Percentiles rank a stretch among this genome's conserved stretches.
These are phyloP conservation scores for Suhomyces anneliseae DNA, from an alignment of 1,139 yeast species.

Conservation along the genomic window DNA sequence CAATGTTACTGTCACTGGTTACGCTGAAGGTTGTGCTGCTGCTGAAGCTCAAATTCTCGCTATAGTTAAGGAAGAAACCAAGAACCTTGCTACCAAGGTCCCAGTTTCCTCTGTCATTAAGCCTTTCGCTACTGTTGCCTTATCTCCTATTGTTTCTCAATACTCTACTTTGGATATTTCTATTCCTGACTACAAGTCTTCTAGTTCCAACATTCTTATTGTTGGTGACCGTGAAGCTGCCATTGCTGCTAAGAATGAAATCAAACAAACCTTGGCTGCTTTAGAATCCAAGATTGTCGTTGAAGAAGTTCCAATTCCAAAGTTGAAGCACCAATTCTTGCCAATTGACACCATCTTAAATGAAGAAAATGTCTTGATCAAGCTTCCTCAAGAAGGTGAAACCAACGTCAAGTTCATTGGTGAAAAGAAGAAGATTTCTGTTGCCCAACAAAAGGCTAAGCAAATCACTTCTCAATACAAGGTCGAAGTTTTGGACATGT, in stretches of 20 bases:
- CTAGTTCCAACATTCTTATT: slow-evolving; percentile 36
- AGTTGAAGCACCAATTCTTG: slow-evolving; percentile 45
- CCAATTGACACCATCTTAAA: slow-evolving; percentile 47
- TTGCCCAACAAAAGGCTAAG: slow-evolving; percentile 62
- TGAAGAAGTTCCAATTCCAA: slow-evolving; percentile 46
- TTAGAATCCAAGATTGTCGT: slow-evolving; percentile 39
- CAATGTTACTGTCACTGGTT: slow-evolving; percentile 75
- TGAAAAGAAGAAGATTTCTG: slow-evolving; percentile 49
- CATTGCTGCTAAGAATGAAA: slow-evolving; percentile 46
- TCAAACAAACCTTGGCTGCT: slow-evolving; percentile 47
- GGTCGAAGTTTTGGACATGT: slow-evolving; percentile 74
- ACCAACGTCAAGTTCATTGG: slow-evolving; percentile 67
- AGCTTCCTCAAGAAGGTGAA: slow-evolving; percentile 51
- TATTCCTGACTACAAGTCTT: slow-evolving; percentile 37
- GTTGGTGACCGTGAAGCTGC: slow-evolving; percentile 68
- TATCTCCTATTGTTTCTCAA: slow-evolving; percentile 23
- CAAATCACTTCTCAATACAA: slow-evolving; percentile 50
- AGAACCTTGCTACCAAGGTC: slow-evolving; percentile 51
- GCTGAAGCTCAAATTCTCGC: slow-evolving; percentile 72
- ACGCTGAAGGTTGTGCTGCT: slow-evolving; percentile 73
- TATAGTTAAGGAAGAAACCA: slow-evolving; percentile 76
- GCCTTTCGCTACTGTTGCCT: slow-evolving; percentile 49
- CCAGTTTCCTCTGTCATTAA: slow-evolving; percentile 46
- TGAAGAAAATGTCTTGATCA: slow-evolving; percentile 62
- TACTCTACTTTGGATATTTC: slow-evolving; percentile 31